Conservation (phyloP, 345 rosid genomes). For the Populus tremula region DNA sequence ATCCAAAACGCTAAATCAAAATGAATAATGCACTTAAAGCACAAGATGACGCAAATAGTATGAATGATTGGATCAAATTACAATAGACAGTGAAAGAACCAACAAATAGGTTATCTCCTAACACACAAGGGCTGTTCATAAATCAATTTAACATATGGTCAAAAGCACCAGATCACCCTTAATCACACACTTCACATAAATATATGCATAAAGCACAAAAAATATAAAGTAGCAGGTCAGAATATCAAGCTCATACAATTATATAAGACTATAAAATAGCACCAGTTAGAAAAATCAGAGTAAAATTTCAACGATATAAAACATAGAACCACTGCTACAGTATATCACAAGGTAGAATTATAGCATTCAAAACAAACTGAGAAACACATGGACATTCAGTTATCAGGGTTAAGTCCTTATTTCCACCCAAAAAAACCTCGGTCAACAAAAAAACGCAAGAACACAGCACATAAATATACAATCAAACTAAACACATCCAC, state of each 20-base stretch:
- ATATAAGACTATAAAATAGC: too few species aligned
- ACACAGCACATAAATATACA: neutral
- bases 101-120: neutral
- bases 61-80: constrained; percentile 1
- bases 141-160: neutral
- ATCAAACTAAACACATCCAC: neutral
- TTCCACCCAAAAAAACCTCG: neutral
- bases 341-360: neutral
- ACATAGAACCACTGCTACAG: neutral
- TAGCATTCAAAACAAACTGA: neutral
- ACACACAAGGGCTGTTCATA: neutral
- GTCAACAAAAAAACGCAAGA: neutral
- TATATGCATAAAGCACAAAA: neutral
- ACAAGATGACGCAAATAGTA: neutral
- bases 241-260: neutral
- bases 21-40: neutral
- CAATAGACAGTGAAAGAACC: neutral
- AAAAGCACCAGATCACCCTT: neutral
- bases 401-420: neutral
- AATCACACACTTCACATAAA: neutral
- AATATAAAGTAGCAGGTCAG: neutral
- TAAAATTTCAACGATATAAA: neutral
- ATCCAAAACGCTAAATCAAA: neutral
- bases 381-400: neutral
- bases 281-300: neutral